Conservation (phyloP, 148 eudicot genomes). For the Silene uniflora region DNA sequence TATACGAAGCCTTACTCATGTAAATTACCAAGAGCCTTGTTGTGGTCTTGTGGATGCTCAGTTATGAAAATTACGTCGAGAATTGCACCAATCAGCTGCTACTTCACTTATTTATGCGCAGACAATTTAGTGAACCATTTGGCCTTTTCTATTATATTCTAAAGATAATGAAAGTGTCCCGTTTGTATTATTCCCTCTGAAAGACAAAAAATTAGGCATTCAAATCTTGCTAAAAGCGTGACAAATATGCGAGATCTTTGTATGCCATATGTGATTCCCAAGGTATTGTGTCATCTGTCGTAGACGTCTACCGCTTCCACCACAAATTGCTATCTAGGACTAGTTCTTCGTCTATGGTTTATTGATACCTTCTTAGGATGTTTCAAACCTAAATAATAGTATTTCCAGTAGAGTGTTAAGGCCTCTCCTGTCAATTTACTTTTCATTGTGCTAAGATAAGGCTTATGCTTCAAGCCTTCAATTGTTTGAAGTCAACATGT, state of each 20-base stretch:
- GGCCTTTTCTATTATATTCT: neutral
- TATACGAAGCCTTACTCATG: neutral
- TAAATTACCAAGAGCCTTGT: neutral
- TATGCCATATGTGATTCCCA: neutral
- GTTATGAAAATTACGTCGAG: no score
- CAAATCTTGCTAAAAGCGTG: neutral
- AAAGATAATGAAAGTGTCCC: neutral
- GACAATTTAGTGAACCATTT: neutral
- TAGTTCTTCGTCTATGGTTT: neutral
- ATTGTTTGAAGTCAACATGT: neutral
- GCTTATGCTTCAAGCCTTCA: neutral
- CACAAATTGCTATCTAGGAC: neutral
- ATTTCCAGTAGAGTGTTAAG: neutral
- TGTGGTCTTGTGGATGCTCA: neutral
- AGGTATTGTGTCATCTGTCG: neutral
- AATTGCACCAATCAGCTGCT: neutral
- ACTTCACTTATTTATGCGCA: neutral
- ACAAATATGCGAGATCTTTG: neutral
- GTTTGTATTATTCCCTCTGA: no score
- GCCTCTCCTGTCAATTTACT: neutral
- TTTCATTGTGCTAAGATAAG: neutral
- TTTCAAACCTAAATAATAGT: neutral
- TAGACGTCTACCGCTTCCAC: neutral
- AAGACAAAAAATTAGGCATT: no score
- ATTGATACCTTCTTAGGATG: neutral